Evolutionary conservation across 176 grass and related monocot genomes (phyloP).

Genomic region (Pontederia paniculata): DNA sequence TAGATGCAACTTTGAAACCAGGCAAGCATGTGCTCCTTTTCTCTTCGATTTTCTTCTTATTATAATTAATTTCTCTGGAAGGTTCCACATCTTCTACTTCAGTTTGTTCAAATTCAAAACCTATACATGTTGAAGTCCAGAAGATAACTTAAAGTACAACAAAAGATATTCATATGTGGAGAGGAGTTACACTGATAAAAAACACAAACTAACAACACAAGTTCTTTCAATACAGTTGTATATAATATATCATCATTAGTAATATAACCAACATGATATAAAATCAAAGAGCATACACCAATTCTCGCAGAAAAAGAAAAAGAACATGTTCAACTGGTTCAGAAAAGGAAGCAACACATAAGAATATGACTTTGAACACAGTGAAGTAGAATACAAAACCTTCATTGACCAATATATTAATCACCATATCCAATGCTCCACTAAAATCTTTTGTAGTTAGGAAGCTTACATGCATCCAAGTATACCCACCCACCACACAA

Average conservation of each 20-base stretch:
- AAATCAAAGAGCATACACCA: neutral
- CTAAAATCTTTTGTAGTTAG: too few relatives aligned
- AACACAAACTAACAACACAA: constrained; percentile 6
- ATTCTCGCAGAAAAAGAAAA: too few relatives aligned
- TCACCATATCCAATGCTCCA: too few relatives aligned
- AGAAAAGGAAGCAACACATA: neutral
- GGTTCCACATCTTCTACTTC: constrained; percentile 80
- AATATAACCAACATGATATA: neutral
- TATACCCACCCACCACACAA: too few relatives aligned
- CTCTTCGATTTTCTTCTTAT: constrained; percentile 47
- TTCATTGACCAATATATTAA: too few relatives aligned
- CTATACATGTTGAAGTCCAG: constrained; percentile 25
- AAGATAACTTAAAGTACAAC: neutral
- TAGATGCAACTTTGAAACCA: constrained; percentile 80
- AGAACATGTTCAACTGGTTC: too few relatives aligned
- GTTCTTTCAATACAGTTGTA: neutral
- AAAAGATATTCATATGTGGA: too few relatives aligned
- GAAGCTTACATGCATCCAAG: too few relatives aligned
- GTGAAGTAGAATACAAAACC: too few relatives aligned
- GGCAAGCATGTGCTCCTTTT: constrained; percentile 49
- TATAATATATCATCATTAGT: too few relatives aligned
- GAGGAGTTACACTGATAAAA: neutral
- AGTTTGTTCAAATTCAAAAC: constrained; percentile 72
- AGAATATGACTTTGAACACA: neutral
- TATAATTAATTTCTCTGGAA: constrained; percentile 34